Percentiles rank a stretch among this genome's conserved stretches.
Conservation (phyloP, 2,329 filamentous ascomycete genomes). For the Phaeosphaeria sp. region DNA sequence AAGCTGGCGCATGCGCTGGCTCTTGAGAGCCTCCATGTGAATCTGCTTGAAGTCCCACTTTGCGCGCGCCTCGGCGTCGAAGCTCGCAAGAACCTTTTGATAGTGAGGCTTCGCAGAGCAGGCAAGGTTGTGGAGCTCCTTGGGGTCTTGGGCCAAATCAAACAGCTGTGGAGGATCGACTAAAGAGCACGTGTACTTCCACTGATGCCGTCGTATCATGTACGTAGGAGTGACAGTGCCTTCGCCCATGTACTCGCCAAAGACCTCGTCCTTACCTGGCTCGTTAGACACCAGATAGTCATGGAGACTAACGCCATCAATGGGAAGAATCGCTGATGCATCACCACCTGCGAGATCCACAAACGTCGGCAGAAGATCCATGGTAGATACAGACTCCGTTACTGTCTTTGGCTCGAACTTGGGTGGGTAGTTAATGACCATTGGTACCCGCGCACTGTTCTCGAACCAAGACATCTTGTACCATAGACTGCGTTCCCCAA, state of each 20-base stretch:
- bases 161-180: constrained; percentile 85
- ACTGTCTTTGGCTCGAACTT: constrained; percentile 78
- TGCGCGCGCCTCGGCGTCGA: constrained; percentile 73
- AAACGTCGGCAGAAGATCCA: constrained; percentile 88
- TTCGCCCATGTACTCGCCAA: constrained; percentile 94
- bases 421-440: constrained; percentile 81
- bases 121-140: constrained; percentile 76
- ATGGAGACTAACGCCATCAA: constrained; percentile 79
- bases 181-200: constrained; percentile 90
- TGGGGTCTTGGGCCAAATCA: constrained; percentile 76
- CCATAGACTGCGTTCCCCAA: constrained; percentile 90
- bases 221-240: constrained; percentile 87
- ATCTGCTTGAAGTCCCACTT: constrained; percentile 86
- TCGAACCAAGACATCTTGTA: constrained; percentile 99
- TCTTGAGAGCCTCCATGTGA: constrained; percentile 73
- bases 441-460: constrained; percentile 85
- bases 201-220: constrained; percentile 89
- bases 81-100: constrained; percentile 60
- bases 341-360: constrained; percentile 80
- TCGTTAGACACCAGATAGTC: constrained; percentile 48
- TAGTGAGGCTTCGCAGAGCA: constrained; percentile 47
- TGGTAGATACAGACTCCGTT: constrained; percentile 83
- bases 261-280: constrained; percentile 81
- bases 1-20: constrained; percentile 78
- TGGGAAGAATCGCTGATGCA: constrained; percentile 73